These are phyloP conservation scores for Prinsepia uniflora DNA, from an alignment of 306 rosid genomes.

Conservation along the genomic window DNA sequence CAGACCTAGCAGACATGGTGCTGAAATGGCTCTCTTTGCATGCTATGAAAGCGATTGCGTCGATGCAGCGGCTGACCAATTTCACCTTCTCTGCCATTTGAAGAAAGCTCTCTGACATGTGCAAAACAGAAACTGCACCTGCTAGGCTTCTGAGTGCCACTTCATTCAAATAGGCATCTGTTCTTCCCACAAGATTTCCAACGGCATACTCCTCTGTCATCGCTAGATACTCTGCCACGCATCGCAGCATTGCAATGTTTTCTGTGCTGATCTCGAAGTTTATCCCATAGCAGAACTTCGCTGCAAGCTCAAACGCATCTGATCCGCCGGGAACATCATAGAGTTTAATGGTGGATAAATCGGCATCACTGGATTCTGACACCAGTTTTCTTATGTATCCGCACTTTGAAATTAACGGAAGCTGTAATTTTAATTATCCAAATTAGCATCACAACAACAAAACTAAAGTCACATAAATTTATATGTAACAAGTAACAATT, in stretches of 20 bases:
- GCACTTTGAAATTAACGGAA: conserved; percentile 83
- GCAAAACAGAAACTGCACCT: conserved; percentile 71
- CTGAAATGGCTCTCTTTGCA: conserved; percentile 73
- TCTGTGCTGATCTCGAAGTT: conserved; percentile 76
- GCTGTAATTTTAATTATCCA: conserved; percentile 43
- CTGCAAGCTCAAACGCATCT: conserved; percentile 91
- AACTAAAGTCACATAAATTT: background rate
- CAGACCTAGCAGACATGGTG: conserved; percentile 32
- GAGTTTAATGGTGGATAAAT: conserved; percentile 54
- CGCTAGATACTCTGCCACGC: conserved; percentile 82
- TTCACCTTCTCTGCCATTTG: conserved; percentile 73
- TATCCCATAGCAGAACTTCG: conserved; percentile 93
- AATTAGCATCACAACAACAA: background rate
- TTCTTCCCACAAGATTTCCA: conserved; percentile 70
- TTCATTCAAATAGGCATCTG: conserved; percentile 78
- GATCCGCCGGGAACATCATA: conserved; percentile 77
- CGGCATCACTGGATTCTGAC: conserved; percentile 68
- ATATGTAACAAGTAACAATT: too few species aligned
- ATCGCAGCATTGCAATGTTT: conserved; percentile 75
- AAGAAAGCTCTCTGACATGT: conserved; percentile 57
- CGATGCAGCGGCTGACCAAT: conserved; percentile 72
- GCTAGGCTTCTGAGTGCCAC: conserved; percentile 69
- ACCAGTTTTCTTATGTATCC: conserved; percentile 72
- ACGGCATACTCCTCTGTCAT: conserved; percentile 87
- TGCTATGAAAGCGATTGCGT: conserved; percentile 71